phyloP scores from a whole-genome alignment of 2,329 filamentous ascomycete genomes.

The Penicillium sp. region DNA sequence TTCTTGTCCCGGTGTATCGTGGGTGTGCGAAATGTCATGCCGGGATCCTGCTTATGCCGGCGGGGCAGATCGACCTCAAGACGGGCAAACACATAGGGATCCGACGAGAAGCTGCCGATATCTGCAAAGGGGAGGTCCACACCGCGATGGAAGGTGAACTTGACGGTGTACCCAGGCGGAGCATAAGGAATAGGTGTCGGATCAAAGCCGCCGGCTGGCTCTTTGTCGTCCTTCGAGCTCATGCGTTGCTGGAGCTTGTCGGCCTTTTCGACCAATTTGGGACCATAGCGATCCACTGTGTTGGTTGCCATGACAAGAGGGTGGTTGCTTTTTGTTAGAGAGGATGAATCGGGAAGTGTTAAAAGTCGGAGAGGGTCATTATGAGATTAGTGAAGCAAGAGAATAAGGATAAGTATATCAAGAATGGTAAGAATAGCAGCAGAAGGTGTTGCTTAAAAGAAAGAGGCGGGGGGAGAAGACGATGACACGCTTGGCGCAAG shows the following conservation, averaged over 20 bases:
- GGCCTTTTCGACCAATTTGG: slow-evolving; percentile 43
- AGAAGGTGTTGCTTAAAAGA: neutral
- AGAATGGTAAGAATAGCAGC: neutral
- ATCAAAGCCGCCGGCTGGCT: slow-evolving; percentile 78
- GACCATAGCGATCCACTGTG: slow-evolving; percentile 38
- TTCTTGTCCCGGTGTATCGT: slow-evolving; percentile 73
- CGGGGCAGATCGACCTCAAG: slow-evolving; percentile 69
- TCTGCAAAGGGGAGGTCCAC: slow-evolving; percentile 81
- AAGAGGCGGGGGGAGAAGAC: neutral
- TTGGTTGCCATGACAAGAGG: slow-evolving; percentile 23
- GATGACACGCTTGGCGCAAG: neutral
- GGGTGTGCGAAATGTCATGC: slow-evolving; percentile 70
- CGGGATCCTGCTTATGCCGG: slow-evolving; percentile 83
- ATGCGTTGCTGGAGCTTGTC: slow-evolving; percentile 42
- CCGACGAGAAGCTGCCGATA: slow-evolving; percentile 73
- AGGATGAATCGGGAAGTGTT: neutral
- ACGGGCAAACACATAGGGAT: slow-evolving; percentile 81
- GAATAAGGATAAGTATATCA: neutral
- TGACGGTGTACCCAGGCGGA: slow-evolving; percentile 78
- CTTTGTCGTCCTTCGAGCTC: slow-evolving; percentile 25
- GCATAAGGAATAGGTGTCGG: slow-evolving; percentile 72
- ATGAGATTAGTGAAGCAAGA: neutral
- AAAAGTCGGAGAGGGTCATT: slow-evolving; percentile 1
- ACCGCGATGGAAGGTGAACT: slow-evolving; percentile 81
- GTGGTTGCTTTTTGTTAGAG: neutral